Base-by-base conservation (phyloP, 768 basidiomycete genomes). In the Mycena alexandri region DNA sequence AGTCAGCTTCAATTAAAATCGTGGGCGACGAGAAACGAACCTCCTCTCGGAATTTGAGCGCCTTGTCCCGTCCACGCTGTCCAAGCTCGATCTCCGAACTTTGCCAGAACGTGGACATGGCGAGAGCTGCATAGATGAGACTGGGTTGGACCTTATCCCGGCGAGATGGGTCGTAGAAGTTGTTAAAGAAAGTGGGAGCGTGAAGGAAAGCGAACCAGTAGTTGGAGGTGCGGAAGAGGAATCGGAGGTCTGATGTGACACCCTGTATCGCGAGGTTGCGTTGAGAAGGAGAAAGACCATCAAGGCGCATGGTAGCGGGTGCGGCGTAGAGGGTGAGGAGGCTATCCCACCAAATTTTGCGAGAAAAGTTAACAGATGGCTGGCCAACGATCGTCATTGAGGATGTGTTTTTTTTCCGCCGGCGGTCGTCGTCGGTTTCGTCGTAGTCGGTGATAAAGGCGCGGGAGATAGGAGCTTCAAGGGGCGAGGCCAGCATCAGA, bases 301-400 rank as follows among this genome's bases (percentile, higher is more conserved):
- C 78, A 50, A 74, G 75, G 63, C 75, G 78, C 29, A 69, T 69
- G n/a, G 77, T 72, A 63, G 74, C 70, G 10, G 80, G 77, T 19
- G 82, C 82, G 34, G 77, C 63, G 75, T 93, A 93, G 33, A 90
- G 73, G 44, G 80, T 79, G 41, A 92, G 77, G 19, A 93, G 81
- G 5, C 85, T 87, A 73, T 93, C 93, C 89, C 90, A 94, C 93
- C 93, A 93, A 24, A 87, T 89, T 79, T 90, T 88, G 55, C 91
- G 90, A 19, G 83, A 81, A 76, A 91, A 92, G 53, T 85, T 83
- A 42, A 91, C 78, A 11, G 90, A 90, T 9, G 92, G 92, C 67
- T 89, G 86, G 51, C 79, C 74, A 8, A 73, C 75, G n/a, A 89
- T 86, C 44, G 77, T 76, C 72, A 60, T 63, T 14, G 48, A 4